A percentile compares a stretch with the other conserved stretches of the same genome.
Evolutionary conservation across 139 green algal species (phyloP).

Genomic region (Volvox reticuliferus): DNA sequence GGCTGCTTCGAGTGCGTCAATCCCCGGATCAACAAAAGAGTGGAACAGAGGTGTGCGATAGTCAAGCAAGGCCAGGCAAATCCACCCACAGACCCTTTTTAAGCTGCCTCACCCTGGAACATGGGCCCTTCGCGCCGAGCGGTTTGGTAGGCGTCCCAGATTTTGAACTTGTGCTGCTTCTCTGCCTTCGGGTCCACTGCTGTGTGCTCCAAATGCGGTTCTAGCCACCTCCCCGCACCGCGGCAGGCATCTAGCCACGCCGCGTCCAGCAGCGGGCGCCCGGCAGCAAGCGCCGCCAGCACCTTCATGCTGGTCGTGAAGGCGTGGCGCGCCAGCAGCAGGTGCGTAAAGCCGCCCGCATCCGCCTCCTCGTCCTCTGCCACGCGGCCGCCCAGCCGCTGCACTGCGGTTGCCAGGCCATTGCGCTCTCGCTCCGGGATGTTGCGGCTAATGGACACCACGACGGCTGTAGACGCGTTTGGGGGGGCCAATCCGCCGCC

Average conservation of each 20-base stretch:
- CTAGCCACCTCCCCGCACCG: slow-evolving; percentile 2
- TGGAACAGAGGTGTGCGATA: too few species aligned
- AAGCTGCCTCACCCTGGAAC: slow-evolving; percentile 8
- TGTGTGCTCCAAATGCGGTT: slow-evolving; percentile 17
- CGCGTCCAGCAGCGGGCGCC: slow-evolving; percentile 36
- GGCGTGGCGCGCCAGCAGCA: slow-evolving; percentile 27
- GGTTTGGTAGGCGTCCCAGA: slow-evolving; percentile 20
- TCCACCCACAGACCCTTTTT: background rate
- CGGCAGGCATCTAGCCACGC: slow-evolving; percentile 9
- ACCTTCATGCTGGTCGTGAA: slow-evolving; percentile 38
- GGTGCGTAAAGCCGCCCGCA: slow-evolving; percentile 16
- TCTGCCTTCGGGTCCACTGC: slow-evolving; percentile 20
- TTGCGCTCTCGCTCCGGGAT: slow-evolving; percentile 11
- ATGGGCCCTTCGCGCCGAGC: background rate
- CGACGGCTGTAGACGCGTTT: background rate
- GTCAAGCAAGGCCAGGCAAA: too few species aligned
- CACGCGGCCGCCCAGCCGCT: slow-evolving; percentile 3
- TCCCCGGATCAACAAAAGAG: too few species aligned
- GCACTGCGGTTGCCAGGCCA: background rate
- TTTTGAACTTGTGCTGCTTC: background rate
- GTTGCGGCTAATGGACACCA: slow-evolving; percentile 28
- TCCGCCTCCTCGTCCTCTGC: slow-evolving; percentile 30
- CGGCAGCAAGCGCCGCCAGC: slow-evolving; percentile 31
- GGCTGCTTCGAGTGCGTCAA: too few species aligned
- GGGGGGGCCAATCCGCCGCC: background rate